Evolutionary conservation across 2,329 filamentous ascomycete species (phyloP), one percentile per base, ranked within the genome.

Genomic region (Epichloe scottii): DNA sequence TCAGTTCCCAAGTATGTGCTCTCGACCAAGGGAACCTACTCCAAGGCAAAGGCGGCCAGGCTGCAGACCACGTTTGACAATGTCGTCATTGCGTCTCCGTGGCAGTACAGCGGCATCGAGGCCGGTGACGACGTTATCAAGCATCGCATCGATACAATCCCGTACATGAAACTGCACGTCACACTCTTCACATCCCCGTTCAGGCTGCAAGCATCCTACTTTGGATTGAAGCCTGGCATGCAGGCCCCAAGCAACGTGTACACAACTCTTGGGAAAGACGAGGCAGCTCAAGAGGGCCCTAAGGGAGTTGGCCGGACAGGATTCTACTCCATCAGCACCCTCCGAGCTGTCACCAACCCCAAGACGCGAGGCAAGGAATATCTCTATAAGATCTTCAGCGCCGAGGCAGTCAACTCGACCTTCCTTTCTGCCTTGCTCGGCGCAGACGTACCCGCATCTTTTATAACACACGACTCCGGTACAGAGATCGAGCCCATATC

Each of bases 101-200:
- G 84, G 62, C 91, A 98, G 60, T 94, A 84, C 64, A 81, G 87
- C 51, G 73, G 78, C 52, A 84, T 97, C 59, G 69, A 72, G 3
- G 68, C 75, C 2, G 81, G 81, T 0, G 75, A 83, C 37, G 71
- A 74, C 26, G 78, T 95, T 23, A 77, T 90, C 15, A 84, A 87
- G 50, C 72, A 77, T 34, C 66, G 70, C 4, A 89, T 94, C 2
- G 85, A 93, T 57, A 66, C 78, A 44, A 83, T 96, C n/a, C 86
- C 88, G 0, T 98, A 96, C 64, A 87, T 89, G 3, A 78, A 79
- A 46, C 76, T 97, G 0, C 85, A 97, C 61, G 91, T 96, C 49
- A 97, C 91, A 0, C 78, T 97, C 1, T 91, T 98, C 60, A 76
- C 90, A 0, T 87, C 89, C 0, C 82, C 87, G 0, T 79, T 82